A percentile compares a stretch with the other conserved stretches of the same genome.
phyloP scores from a whole-genome alignment of 495 filamentous ascomycete species.

The Aspergillus saccharolyticus region DNA sequence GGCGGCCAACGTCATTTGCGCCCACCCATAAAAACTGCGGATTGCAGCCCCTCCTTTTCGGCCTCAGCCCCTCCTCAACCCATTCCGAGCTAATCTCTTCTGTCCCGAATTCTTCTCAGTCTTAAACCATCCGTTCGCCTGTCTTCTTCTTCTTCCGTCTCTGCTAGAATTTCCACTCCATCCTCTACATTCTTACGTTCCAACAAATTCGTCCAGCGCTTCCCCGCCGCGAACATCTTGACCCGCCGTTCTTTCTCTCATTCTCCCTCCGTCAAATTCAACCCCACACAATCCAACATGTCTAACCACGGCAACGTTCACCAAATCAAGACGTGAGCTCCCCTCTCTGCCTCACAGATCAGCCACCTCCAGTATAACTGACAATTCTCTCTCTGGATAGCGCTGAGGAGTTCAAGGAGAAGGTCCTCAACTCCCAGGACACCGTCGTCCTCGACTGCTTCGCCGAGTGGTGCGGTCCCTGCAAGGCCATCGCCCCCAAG shows the following conservation, averaged over 20 bases:
- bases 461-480: slow-evolving; percentile 92
- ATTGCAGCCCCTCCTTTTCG: slow-evolving; percentile 21
- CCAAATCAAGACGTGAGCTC: slow-evolving; percentile 31
- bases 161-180: slow-evolving; percentile 15
- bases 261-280: slow-evolving; percentile 37
- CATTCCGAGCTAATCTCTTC: slow-evolving; percentile 20
- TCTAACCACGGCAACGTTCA: slow-evolving; percentile 34
- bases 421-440: slow-evolving; percentile 33
- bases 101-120: slow-evolving; percentile 10
- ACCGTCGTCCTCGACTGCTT: slow-evolving; percentile 81
- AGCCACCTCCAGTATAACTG: not conserved
- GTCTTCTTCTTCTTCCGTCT: slow-evolving; percentile 9
- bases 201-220: slow-evolving; percentile 25
- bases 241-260: slow-evolving; percentile 28
- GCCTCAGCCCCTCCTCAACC: slow-evolving; percentile 7
- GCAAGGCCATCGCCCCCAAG: slow-evolving; percentile 78
- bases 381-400: slow-evolving; percentile 42
- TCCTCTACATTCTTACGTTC: slow-evolving; percentile 9
- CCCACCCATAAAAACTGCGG: slow-evolving; percentile 15
- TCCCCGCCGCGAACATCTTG: slow-evolving; percentile 19
- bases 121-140: slow-evolving; percentile 21
- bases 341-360: not conserved
- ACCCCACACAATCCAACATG: slow-evolving; percentile 48
- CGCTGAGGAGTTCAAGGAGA: slow-evolving; percentile 49
- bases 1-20: slow-evolving; percentile 18